Conservation (phyloP, 805 yeast species). For the Schwanniomyces vanrijiae region DNA sequence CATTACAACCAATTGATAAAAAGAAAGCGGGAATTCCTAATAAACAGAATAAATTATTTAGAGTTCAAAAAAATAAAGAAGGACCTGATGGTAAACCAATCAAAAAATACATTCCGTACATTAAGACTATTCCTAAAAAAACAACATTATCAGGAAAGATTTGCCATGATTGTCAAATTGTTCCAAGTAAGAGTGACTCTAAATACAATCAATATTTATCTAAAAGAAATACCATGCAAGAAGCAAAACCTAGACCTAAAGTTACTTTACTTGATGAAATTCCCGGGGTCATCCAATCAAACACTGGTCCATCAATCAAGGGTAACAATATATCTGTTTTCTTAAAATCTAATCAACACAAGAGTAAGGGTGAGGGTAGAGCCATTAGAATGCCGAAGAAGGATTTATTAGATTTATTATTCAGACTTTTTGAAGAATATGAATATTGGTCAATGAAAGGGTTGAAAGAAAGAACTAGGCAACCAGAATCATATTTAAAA, state of each 20-base stretch:
- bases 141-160: conserved; percentile 85
- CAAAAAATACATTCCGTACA: conserved; percentile 68
- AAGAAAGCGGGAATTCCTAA: conserved; percentile 11
- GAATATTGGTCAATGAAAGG: conserved; percentile 98
- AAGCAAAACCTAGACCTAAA: conserved; percentile 53
- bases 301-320: conserved; percentile 80
- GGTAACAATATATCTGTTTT: conserved; percentile 68
- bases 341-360: conserved; percentile 43
- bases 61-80: conserved; percentile 29
- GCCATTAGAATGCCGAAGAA: conserved; percentile 93
- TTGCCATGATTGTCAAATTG: conserved; percentile 87
- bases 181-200: conserved; percentile 73
- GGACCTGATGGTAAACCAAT: conserved; percentile 21
- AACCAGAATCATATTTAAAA: conserved; percentile 90
- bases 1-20: conserved; percentile 36
- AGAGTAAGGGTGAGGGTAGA: conserved; percentile 67
- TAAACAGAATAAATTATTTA: conserved; percentile 22
- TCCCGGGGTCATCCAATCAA: conserved; percentile 86
- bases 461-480: conserved; percentile 87
- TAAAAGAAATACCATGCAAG: conserved; percentile 51
- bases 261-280: conserved; percentile 73
- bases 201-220: conserved; percentile 63
- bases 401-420: conserved; percentile 83
- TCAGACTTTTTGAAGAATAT: conserved; percentile 87
- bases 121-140: conserved; percentile 84